These are phyloP conservation scores for Suaeda aralocaspica DNA, from an alignment of 148 eudicot species.

Conservation along the genomic window DNA sequence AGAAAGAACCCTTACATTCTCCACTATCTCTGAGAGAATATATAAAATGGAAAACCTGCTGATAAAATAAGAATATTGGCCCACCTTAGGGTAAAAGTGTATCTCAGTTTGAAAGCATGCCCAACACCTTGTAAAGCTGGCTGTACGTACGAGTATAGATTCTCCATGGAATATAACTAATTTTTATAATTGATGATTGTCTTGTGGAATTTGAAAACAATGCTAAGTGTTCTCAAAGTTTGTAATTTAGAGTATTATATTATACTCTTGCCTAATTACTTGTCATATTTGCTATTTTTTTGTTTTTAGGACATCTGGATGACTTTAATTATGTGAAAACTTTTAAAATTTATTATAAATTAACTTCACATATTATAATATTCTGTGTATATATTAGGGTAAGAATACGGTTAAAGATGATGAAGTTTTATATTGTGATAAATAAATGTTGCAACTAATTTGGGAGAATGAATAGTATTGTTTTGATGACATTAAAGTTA, in stretches of 20 bases:
- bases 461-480: no score
- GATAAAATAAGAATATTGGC: slow-evolving; percentile 12
- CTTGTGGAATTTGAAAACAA: slow-evolving; percentile 2
- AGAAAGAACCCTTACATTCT: slow-evolving; percentile 24
- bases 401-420: no score
- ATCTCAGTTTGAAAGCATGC: slow-evolving; percentile 33
- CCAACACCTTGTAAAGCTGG: slow-evolving; percentile 12
- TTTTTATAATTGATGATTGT: slow-evolving; percentile 12
- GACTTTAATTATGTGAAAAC: neutral
- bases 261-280: neutral
- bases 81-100: slow-evolving; percentile 24
- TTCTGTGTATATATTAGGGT: no score
- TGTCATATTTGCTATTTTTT: neutral
- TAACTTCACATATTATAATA: no score
- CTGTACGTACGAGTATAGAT: slow-evolving; percentile 20
- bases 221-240: slow-evolving; percentile 27
- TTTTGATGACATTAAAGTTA: no score
- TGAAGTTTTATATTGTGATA: no score
- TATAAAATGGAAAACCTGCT: neutral
- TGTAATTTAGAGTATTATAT: slow-evolving; percentile 6
- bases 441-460: no score
- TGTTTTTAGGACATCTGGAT: neutral
- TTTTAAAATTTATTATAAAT: no score
- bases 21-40: slow-evolving; percentile 26
- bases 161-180: slow-evolving; percentile 18